Base-by-base conservation (phyloP, 768 basidiomycete genomes). In the Collybia nuda region DNA sequence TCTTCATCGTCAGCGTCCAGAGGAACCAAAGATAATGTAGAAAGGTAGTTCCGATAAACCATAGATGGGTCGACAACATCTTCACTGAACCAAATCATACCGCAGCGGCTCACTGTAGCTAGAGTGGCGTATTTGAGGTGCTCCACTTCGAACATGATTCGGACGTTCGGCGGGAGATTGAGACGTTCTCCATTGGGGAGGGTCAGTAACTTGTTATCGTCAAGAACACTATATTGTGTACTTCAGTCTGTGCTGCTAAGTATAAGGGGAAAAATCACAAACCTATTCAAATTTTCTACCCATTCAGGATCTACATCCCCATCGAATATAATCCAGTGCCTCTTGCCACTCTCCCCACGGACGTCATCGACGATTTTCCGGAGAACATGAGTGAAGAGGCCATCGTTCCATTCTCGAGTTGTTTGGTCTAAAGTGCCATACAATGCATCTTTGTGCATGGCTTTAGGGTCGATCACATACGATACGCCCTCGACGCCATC, bases 11-110 rank as follows among this genome's bases (percentile, higher is more conserved):
- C 93, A 7, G 86, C 86, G 62, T 93, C 94, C 58, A 98, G 70
- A 9, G 93, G 82, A 1, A 86, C 75, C 1, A 84, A 73, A 0
- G 86, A 77, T 22, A 98, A 75, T 0, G 86, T 86, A 46, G 81
- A 77, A 40, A 99, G 81, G 62, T 98, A 96, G 63, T 98, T 81
- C 45, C 81, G 84, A 67, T 90, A 97, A 15, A 97, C 82, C 97
- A 98, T 98, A 0, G 78, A 72, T 5, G 94, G 85, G 56, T 92
- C 88, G 22, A 99, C 84, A 42, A 97, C 85, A 56, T 98, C 94
- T 51, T 98, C 94, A 65, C 94, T 98, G 74, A 99, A 99, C 97
- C 97, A 99, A 60, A 99, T 96, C 97, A 99, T 99, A 66, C 97
- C 97, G 63, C 97, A 99, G 49, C 97, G 95, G 82, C 93, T 97